phyloP scores from a whole-genome alignment of 495 filamentous ascomycete species.

The Trichoderma virens region DNA sequence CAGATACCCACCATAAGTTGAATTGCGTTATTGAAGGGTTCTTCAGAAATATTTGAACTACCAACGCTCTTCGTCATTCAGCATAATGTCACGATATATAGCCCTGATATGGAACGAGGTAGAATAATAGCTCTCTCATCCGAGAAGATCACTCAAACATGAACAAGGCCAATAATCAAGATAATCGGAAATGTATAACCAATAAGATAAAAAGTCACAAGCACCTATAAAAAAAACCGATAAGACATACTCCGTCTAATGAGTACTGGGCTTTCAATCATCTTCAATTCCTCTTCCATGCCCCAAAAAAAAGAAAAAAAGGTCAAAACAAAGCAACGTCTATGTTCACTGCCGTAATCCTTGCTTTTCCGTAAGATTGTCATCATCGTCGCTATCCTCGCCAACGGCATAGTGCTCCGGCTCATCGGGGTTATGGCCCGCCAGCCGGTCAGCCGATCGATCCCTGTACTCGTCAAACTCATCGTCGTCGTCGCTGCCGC shows the following conservation, averaged over 20 bases:
- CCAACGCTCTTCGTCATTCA: too few relatives aligned
- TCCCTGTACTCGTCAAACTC: slow-evolving; percentile 39
- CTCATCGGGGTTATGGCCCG: slow-evolving; percentile 8
- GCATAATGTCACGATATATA: too few relatives aligned
- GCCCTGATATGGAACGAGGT: too few relatives aligned
- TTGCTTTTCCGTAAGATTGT: slow-evolving; percentile 12
- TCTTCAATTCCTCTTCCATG: background rate
- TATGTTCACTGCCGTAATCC: background rate
- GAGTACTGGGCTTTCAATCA: background rate
- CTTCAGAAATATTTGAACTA: too few relatives aligned
- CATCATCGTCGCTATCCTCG: slow-evolving; percentile 20
- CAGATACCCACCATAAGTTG: too few relatives aligned
- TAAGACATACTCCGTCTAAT: background rate
- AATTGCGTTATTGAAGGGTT: too few relatives aligned
- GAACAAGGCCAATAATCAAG: too few relatives aligned
- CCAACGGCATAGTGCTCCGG: slow-evolving; percentile 26
- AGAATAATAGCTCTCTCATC: too few relatives aligned
- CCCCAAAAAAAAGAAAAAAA: background rate
- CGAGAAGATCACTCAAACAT: too few relatives aligned
- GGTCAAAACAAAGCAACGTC: background rate
- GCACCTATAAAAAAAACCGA: background rate
- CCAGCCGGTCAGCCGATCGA: slow-evolving; percentile 4
- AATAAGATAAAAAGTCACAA: background rate
- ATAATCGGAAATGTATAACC: background rate
- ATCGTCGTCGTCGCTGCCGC: slow-evolving; percentile 62